Conservation (phyloP, 208 protist genomes). For the Wallacemonas sp. region DNA sequence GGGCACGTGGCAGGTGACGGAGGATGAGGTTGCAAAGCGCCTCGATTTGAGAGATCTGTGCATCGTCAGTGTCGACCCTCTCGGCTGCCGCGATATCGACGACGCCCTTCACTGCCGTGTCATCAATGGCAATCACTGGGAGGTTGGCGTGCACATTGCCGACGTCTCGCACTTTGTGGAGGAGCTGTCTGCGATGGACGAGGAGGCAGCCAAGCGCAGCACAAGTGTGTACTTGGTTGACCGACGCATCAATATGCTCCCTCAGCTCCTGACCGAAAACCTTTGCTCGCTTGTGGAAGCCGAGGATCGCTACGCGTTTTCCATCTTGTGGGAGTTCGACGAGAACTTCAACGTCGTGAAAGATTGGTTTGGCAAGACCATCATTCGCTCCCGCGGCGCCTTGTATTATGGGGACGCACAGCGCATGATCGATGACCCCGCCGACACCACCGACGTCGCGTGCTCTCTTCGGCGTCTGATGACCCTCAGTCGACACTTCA, state of each 20-base stretch:
- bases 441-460: constrained; percentile 62
- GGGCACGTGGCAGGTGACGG: constrained; percentile 80
- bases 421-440: constrained; percentile 87
- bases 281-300: constrained; percentile 93
- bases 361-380: constrained; percentile 92
- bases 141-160: constrained; percentile 98
- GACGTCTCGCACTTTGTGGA: constrained; percentile 96
- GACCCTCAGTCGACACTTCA: constrained; percentile 83
- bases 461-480: constrained; percentile 78
- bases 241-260: constrained; percentile 97
- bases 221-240: constrained; percentile 97
- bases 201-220: constrained; percentile 92
- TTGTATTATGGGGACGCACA: constrained; percentile 96
- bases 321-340: constrained; percentile 93
- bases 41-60: constrained; percentile 88
- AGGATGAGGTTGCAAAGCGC: constrained; percentile 70
- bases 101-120: constrained; percentile 86
- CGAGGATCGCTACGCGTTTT: constrained; percentile 94
- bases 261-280: constrained; percentile 94
- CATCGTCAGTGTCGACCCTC: constrained; percentile 94
- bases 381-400: constrained; percentile 91
- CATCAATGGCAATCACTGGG: constrained; percentile 80
- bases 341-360: constrained; percentile 80
- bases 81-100: constrained; percentile 93
- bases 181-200: constrained; percentile 92